phyloP scores from a whole-genome alignment of 2,329 filamentous ascomycete species.

The Cryoendolithus antarcticus region DNA sequence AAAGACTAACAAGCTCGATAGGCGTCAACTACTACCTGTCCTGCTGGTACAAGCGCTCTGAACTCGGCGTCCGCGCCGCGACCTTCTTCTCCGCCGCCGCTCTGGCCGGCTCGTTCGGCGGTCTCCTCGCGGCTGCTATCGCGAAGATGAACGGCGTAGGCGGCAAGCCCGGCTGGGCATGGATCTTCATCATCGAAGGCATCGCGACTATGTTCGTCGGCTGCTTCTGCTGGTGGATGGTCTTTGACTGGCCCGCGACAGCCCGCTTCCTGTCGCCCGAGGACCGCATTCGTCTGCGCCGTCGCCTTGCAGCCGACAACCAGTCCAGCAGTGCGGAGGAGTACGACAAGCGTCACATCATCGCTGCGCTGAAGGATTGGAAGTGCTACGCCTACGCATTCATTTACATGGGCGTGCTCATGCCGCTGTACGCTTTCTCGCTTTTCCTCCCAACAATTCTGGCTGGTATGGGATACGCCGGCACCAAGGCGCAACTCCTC shows the following conservation, averaged over 20 bases:
- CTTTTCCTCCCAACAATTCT: constrained; percentile 22
- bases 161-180: constrained; percentile 30
- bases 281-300: constrained; percentile 14
- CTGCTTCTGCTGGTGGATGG: constrained; percentile 15
- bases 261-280: constrained; percentile 46
- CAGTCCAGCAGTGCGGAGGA: constrained; percentile 14
- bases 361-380: constrained; percentile 53
- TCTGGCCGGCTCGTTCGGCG: constrained; percentile 65
- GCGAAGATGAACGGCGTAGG: constrained; percentile 55
- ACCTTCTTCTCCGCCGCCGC: constrained; percentile 78
- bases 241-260: constrained; percentile 45
- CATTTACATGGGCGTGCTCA: constrained; percentile 54
- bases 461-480: constrained; percentile 37
- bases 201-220: constrained; percentile 54
- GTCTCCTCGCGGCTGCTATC: constrained; percentile 60
- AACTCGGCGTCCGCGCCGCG: constrained; percentile 68
- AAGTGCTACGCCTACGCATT: constrained; percentile 66
- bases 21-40: constrained; percentile 46
- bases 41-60: constrained; percentile 70
- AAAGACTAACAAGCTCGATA: background rate
- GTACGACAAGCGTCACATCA: constrained; percentile 16
- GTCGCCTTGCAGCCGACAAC: constrained; percentile 16
- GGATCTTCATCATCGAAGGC: constrained; percentile 44
- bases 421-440: constrained; percentile 20
- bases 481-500: constrained; percentile 56